These are phyloP conservation scores for Spergularia marina DNA, from an alignment of 148 eudicot species.

Conservation along the genomic window DNA sequence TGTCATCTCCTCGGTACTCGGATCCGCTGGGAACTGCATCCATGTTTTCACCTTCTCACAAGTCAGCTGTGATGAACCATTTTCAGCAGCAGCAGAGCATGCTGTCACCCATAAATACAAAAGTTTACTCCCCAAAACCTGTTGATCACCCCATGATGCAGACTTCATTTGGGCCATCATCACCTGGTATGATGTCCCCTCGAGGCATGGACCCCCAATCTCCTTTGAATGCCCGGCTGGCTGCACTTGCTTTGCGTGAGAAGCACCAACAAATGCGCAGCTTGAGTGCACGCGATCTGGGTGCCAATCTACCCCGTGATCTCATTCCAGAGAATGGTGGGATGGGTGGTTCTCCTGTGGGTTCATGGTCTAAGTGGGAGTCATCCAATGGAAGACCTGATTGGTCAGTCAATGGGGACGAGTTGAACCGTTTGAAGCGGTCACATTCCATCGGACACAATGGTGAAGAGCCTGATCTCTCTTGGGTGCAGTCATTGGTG, in stretches of 20 bases:
- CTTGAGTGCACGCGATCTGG: constrained; percentile 43
- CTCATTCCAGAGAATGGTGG: constrained; percentile 23
- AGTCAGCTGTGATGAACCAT: constrained; percentile 42
- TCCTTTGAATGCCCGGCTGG: constrained; percentile 38
- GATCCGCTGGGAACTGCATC: constrained; percentile 36
- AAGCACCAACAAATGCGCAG: constrained; percentile 53
- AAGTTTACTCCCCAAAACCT: constrained; percentile 36
- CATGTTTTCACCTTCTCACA: constrained; percentile 51
- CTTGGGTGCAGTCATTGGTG: constrained; percentile 66
- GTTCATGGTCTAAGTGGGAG: constrained; percentile 51
- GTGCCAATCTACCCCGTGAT: constrained; percentile 38
- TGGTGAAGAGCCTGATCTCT: constrained; percentile 55
- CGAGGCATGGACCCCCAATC: constrained; percentile 41
- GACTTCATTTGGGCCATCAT: constrained; percentile 38
- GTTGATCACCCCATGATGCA: constrained; percentile 40
- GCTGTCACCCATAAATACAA: constrained; percentile 47
- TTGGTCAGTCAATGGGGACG: constrained; percentile 49
- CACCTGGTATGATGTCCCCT: constrained; percentile 50
- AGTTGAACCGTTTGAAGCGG: constrained; percentile 32
- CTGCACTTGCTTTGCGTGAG: constrained; percentile 40
- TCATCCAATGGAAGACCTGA: constrained; percentile 44
- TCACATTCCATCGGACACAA: constrained; percentile 36
- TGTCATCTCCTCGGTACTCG: constrained; percentile 44
- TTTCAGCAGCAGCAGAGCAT: constrained; percentile 54
- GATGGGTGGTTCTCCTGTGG: constrained; percentile 39